Conservation (phyloP, 306 rosid genomes). For the Cucurbita argyrosperma region DNA sequence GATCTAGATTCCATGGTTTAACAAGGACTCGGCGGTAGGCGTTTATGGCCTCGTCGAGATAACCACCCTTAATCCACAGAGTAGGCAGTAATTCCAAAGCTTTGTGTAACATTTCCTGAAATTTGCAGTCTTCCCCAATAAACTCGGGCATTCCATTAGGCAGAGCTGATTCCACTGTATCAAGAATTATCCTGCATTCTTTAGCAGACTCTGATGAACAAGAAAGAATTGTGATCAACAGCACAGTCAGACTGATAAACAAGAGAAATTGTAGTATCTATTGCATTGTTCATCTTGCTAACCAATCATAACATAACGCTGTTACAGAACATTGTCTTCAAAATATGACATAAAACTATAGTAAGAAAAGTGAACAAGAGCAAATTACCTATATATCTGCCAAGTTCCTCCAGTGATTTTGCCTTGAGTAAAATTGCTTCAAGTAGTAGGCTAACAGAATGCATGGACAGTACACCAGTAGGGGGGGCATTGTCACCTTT, state of each 20-base stretch:
- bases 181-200: conserved; percentile 70
- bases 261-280: not conserved
- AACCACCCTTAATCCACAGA: conserved; percentile 59
- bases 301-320: not conserved
- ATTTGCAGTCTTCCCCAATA: conserved; percentile 61
- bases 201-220: conserved; percentile 66
- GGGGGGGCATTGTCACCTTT: conserved; percentile 35
- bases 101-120: conserved; percentile 70
- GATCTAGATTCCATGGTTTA: conserved; percentile 82
- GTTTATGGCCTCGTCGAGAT: conserved; percentile 58
- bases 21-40: conserved; percentile 53
- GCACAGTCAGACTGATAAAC: not conserved
- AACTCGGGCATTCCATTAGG: conserved; percentile 63
- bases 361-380: conserved; percentile 7
- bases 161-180: conserved; percentile 62
- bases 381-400: conserved; percentile 42
- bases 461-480: conserved; percentile 68
- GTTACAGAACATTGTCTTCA: not conserved
- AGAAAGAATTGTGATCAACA: conserved; percentile 6
- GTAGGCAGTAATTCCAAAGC: conserved; percentile 72
- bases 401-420: conserved; percentile 62
- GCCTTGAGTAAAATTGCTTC: conserved; percentile 92
- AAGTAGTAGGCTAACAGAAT: conserved; percentile 79
- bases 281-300: not conserved
- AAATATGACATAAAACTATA: not conserved